Evolutionary conservation across 208 protist genomes (phyloP), one percentile per base, ranked within the genome.

Genomic region (Acanthamoeba healyi): DNA sequence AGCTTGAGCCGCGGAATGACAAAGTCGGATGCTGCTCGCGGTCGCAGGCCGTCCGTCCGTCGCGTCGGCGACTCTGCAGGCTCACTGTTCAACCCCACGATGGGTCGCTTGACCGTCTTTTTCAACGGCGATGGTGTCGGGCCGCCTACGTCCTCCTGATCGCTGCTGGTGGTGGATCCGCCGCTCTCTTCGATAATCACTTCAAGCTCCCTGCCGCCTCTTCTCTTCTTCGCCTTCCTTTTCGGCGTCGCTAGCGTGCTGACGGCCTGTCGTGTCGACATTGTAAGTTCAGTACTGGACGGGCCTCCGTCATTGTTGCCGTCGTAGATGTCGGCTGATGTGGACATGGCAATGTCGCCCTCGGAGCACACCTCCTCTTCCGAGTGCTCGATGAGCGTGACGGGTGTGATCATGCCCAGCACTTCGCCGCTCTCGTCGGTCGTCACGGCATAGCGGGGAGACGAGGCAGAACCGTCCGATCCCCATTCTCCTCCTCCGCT

Each of bases 311-410:
- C 51, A 22, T 26, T 22, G 51, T 4, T 22, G 51, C 19, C 51
- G 1, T 58, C 51, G 19, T 26, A 58, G 51, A 58, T 0, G 51
- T 58, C 51, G 4, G 63, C 10, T 5, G 32, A 72, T 4, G 63
- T 10, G 15, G 63, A 72, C n/a, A 24, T 72, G 63, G 63, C 9
- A 5, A 38, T 22, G n/a, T 72, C 32, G n/a, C 36, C 70, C 34
- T 79, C 70, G 22, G 70, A 79, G n/a, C 32, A 42, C 9, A 38
- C 63, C 70, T 79, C 70, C 36, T 79, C 70, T n/a, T 79, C 70
- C 22, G n/a, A 36, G 58, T 34, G 70, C 29, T 79, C 70, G 36
- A 79, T 49, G 17, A 79, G 70, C 36, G 70, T 44, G 26, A 36
- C 36, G 17, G 70, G 40, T 5, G 36, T 46, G 12, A 79, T 79